These are phyloP conservation scores for Aphanomyces cochlioides DNA, from an alignment of 352 stramenopile genomes.

Conservation along the genomic window DNA sequence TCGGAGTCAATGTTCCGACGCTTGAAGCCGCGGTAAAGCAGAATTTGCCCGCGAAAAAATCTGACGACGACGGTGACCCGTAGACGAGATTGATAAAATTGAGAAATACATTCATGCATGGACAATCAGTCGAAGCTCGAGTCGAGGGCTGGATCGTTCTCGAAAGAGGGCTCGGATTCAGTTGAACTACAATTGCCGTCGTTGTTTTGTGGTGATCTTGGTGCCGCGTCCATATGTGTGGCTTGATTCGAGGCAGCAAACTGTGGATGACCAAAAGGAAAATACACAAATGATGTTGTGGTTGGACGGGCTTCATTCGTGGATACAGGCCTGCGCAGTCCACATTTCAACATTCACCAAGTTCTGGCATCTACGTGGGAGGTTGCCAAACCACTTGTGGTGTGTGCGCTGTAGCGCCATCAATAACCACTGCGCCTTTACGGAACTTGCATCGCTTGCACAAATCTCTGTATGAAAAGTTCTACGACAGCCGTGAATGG, in stretches of 20 bases:
- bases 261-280: not conserved
- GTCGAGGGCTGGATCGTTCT: not conserved
- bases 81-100: conserved; percentile 2
- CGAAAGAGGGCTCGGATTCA: not conserved
- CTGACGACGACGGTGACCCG: conserved; percentile 12
- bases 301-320: not conserved
- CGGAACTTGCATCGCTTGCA: conserved; percentile 29
- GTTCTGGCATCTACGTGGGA: not conserved
- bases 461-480: conserved; percentile 24
- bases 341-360: not conserved
- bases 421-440: not conserved
- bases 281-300: not conserved
- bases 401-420: not conserved
- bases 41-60: conserved; percentile 23
- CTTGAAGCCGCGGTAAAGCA: conserved; percentile 25
- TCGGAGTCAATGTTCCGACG: conserved; percentile 28
- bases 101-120: conserved; percentile 1
- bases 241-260: not conserved
- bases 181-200: not conserved
- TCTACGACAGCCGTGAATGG: not conserved
- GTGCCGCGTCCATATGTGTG: too few relatives aligned
- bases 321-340: too few relatives aligned
- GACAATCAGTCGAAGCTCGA: not conserved
- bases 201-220: not conserved
- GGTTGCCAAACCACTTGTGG: not conserved